phyloP scores from a whole-genome alignment of 306 rosid species.

The Mimosa pudica region DNA sequence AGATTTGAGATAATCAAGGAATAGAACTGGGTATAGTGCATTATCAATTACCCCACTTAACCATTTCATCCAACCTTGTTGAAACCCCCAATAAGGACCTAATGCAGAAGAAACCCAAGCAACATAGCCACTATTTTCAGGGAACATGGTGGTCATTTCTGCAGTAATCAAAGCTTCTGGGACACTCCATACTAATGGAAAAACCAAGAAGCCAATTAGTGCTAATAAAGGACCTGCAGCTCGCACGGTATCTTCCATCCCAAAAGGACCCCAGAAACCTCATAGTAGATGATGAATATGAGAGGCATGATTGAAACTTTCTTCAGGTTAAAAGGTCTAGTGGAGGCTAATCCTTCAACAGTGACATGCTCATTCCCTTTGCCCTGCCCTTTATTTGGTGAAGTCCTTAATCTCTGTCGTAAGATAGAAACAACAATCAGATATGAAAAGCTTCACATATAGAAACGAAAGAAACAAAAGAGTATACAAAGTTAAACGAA shows the following conservation, averaged over 20 bases:
- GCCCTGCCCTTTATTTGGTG: conserved; percentile 47
- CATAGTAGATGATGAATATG: neutral
- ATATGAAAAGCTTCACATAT: too few species aligned
- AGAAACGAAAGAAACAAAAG: too few species aligned
- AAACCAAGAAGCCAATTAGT: neutral
- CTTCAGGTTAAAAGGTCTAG: conserved; percentile 43
- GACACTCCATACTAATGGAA: neutral
- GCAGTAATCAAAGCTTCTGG: neutral
- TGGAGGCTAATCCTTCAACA: conserved; percentile 51
- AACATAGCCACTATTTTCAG: neutral
- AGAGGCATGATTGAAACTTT: conserved; percentile 56
- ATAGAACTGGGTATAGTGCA: conserved; percentile 81
- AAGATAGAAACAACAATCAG: neutral
- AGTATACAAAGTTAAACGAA: too few species aligned
- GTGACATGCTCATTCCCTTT: conserved; percentile 44
- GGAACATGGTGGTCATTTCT: neutral
- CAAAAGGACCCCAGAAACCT: neutral
- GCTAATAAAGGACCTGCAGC: neutral
- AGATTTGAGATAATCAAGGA: conserved; percentile 81
- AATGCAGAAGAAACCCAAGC: neutral
- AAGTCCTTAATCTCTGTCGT: conserved; percentile 60
- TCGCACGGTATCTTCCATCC: conserved; percentile 1
- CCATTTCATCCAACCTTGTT: conserved; percentile 99
- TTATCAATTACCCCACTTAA: conserved; percentile 91
- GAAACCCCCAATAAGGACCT: neutral